A percentile compares a stretch with the other conserved stretches of the same genome.
Conservation (phyloP, 225 moss, liverwort and hornwort genomes). For the Pseudisothecium myosuroides region DNA sequence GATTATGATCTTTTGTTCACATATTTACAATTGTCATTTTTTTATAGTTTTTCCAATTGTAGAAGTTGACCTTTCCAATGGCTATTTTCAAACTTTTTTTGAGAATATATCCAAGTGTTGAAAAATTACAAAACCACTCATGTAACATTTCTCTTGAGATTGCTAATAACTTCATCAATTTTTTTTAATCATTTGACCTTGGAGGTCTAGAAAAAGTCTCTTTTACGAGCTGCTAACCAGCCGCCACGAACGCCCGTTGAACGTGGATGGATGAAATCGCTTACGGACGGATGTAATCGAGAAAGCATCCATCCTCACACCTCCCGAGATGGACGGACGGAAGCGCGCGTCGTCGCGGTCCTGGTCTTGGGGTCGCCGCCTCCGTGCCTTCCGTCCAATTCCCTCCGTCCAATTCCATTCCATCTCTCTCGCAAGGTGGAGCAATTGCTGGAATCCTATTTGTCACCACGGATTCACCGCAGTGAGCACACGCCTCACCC, state of each 20-base stretch:
- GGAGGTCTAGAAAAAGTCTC: not conserved
- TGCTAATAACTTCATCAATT: not conserved
- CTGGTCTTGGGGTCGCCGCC: not conserved
- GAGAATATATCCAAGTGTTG: fast-evolving
- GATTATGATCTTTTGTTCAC: not conserved
- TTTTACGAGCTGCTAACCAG: not conserved
- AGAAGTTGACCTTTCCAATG: not conserved
- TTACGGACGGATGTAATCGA: not conserved
- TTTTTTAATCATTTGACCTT: not conserved
- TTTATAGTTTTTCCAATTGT: not conserved
- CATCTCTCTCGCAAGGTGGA: not conserved
- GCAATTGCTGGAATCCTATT: not conserved
- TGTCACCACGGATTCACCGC: not conserved
- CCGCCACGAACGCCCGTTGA: not conserved
- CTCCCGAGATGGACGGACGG: not conserved
- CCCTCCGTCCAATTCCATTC: not conserved
- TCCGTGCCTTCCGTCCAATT: not conserved
- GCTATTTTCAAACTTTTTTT: not conserved
- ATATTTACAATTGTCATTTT: not conserved
- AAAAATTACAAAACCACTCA: fast-evolving
- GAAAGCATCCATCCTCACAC: not conserved
- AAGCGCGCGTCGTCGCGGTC: not conserved
- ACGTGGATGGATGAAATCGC: not conserved
- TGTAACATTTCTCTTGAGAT: not conserved
- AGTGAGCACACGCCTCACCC: not conserved